phyloP scores from a whole-genome alignment of 1,284 basidiomycete species.

The Rhizopogon hawkerae region DNA sequence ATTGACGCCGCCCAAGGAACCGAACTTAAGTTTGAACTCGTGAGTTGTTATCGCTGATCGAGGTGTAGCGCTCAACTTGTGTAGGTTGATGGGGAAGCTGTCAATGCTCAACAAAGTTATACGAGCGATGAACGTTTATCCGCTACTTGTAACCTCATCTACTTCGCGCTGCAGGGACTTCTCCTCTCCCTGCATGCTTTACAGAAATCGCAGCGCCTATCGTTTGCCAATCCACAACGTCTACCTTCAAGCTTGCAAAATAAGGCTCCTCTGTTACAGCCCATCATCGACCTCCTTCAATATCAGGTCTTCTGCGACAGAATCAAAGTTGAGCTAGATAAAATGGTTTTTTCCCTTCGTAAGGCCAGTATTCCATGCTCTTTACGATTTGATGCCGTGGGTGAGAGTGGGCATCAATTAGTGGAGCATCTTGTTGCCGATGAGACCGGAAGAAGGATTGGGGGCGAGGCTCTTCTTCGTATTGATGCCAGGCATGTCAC shows the following conservation, averaged over 20 bases:
- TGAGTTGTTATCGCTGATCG: slow-evolving; percentile 7
- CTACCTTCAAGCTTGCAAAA: slow-evolving; percentile 12
- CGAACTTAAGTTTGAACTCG: slow-evolving; percentile 52
- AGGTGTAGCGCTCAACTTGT: slow-evolving; percentile 10
- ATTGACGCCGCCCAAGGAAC: slow-evolving; percentile 64
- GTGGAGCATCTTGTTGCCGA: slow-evolving; percentile 24
- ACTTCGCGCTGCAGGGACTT: slow-evolving; percentile 52
- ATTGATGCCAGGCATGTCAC: slow-evolving; percentile 52
- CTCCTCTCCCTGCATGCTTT: slow-evolving; percentile 54
- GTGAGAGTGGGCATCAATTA: slow-evolving; percentile 56
- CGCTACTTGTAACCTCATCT: slow-evolving; percentile 63
- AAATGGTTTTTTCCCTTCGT: slow-evolving; percentile 40
- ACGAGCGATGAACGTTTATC: slow-evolving; percentile 16
- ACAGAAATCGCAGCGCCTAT: slow-evolving; percentile 43
- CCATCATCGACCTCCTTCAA: slow-evolving; percentile 66
- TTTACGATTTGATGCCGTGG: slow-evolving; percentile 54
- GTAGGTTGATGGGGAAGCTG: slow-evolving; percentile 27
- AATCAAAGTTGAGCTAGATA: slow-evolving; percentile 48
- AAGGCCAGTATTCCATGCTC: slow-evolving; percentile 48
- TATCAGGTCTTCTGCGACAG: slow-evolving; percentile 65
- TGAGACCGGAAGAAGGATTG: slow-evolving; percentile 32
- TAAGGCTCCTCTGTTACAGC: slow-evolving; percentile 46
- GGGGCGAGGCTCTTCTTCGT: slow-evolving; percentile 61
- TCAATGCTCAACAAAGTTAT: slow-evolving; percentile 9
- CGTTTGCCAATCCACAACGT: slow-evolving; percentile 20